Base-by-base conservation (phyloP, 805 yeast genomes). In the Teunomyces funiuensis region DNA sequence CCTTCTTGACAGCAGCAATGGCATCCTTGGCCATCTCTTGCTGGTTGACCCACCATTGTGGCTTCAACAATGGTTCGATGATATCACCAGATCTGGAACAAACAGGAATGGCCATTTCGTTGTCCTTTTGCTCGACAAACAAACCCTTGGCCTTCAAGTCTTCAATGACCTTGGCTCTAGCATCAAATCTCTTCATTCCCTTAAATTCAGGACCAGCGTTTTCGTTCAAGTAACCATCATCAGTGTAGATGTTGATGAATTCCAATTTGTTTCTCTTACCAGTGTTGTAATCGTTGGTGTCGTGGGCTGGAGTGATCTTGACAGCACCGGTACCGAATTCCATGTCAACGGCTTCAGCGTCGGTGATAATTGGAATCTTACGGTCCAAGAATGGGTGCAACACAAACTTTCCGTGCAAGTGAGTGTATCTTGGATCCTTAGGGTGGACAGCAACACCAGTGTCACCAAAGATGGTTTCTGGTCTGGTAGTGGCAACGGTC, bases 301-400 rank as follows among this genome's bases (percentile, higher is more conserved):
- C 99, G 68, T 93, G 99, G 33, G 96, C 97, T 45, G 99, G 99
- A 10, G 99, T 93, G 63, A 93, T 93, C 71, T 93, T 93, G 48
- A 93, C 99, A 37, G 99, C 99, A 83, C 99, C 99, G 48, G 99
- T 93, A 77, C 99, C 99, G 54, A 93, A 93, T 65, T 87, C 96
- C 98, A 93, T 93, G 66, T 93, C 99, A 50, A 93, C 99, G 29
- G 97, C 93, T 67, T 88, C 96, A 28, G 82, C 62, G 63, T 93
- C 99, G 39, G 89, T 80, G 47, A 93, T 72, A 59, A 93, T 88
- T 52, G 99, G 99, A 40, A 93, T 66, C 59, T 80, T 74, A 63
- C 88, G 83, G 60, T 85, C 86, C 57, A 88, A 69, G 69, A 93
- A 86, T 47, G 99, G 98, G 69, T 93, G 98, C 52, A 80, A 65